Evolutionary conservation across 495 filamentous ascomycete species (phyloP), one percentile per base, ranked within the genome.

Genomic region (Aspergillus hancockii): DNA sequence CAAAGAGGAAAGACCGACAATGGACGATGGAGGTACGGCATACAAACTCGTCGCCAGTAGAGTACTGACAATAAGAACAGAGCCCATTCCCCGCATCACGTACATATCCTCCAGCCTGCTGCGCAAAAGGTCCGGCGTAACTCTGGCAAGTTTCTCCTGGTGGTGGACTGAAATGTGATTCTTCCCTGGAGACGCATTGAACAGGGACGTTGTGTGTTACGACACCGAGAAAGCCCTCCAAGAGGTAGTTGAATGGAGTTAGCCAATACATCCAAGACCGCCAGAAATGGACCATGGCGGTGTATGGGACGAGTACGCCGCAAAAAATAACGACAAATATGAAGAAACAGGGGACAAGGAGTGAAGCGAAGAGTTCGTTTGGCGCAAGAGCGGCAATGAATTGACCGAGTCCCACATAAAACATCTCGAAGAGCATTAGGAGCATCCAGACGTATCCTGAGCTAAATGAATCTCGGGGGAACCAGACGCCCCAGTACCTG

Each of bases 381-480:
- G 90, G 88, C 12, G 84, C 76, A 60, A 91, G 80, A 0, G 90
- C 78, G 0, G 90, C 90, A 49, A 94, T 90, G 60, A 86, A 85
- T 70, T 92, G 88, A 1, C 88, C 88, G 59, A 93, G 86, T 23
- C 84, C 79, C 52, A 90, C 76, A 62, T 90, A 92, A 71, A 82
- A 92, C 31, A 90, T 61, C 67, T 92, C 87, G 68, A 87, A 91
- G 8, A 89, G 68, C 69, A 89, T 82, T 7, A 90, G 69, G 50
- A 81, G 69, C 69, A 88, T 75, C 78, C 81, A 87, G 12, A 78
- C 70, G 45, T 77, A 85, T 7, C 81, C 87, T 3, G 79, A 77
- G 7, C 68, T 77, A 63, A 88, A 87, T 2, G 76, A 77, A 53
- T 71, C 67, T 19, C 84, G 65, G 45, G 77, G 75, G 70, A 81